Evolutionary conservation across 345 rosid species (phyloP).

Genomic region (Sisymbrium irio): DNA sequence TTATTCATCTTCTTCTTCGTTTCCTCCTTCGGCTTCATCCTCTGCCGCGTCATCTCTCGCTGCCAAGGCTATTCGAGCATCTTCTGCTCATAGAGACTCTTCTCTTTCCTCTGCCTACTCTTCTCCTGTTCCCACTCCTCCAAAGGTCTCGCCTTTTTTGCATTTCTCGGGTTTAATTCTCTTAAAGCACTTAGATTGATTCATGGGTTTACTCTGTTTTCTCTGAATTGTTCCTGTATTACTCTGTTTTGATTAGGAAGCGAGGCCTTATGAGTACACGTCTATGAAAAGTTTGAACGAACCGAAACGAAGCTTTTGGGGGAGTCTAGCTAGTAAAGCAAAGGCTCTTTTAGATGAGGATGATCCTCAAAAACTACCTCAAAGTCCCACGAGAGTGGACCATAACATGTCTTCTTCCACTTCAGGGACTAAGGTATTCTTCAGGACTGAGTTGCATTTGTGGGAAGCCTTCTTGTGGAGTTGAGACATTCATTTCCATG

Average conservation of each 20-base stretch:
- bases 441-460: constrained; percentile 23
- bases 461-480: background rate
- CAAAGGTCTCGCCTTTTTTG: constrained; percentile 18
- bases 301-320: constrained; percentile 80
- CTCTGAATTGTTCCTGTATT: background rate
- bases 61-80: constrained; percentile 86
- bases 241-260: constrained; percentile 40
- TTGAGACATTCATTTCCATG: constrained; percentile 24
- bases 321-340: constrained; percentile 83
- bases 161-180: background rate
- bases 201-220: background rate
- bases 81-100: constrained; percentile 68
- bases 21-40: constrained; percentile 41
- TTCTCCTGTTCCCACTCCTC: constrained; percentile 35
- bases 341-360: constrained; percentile 78
- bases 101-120: constrained; percentile 71
- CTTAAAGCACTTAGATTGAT: too few relatives aligned
- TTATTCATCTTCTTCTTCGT: constrained; percentile 18
- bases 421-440: constrained; percentile 33
- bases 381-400: constrained; percentile 32
- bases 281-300: constrained; percentile 49
- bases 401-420: constrained; percentile 34
- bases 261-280: constrained; percentile 41
- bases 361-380: constrained; percentile 26
- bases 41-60: constrained; percentile 48